Conservation (phyloP, 768 basidiomycete genomes). For the Termitomyces sp. region DNA sequence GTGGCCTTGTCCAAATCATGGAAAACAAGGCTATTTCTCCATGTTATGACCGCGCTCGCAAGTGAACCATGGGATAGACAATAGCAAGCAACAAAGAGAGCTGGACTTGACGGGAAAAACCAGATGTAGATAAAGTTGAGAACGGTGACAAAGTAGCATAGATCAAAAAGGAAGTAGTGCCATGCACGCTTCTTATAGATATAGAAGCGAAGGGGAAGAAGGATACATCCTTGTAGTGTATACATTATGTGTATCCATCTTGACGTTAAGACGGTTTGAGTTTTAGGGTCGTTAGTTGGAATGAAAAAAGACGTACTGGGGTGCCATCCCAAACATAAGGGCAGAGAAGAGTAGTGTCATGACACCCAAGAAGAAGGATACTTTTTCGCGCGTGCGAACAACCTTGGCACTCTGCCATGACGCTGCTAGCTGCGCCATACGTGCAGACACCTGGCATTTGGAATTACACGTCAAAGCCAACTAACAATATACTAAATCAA, state of each 20-base stretch:
- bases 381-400: constrained; percentile 74
- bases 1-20: constrained; percentile 97
- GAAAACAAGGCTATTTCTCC: constrained; percentile 98
- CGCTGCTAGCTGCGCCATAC: constrained; percentile 68
- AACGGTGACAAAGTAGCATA: constrained; percentile 91
- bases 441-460: constrained; percentile 58
- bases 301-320: constrained; percentile 53
- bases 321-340: constrained; percentile 82
- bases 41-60: constrained; percentile 93
- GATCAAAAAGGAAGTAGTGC: constrained; percentile 92
- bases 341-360: constrained; percentile 83
- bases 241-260: constrained; percentile 90
- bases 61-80: constrained; percentile 87
- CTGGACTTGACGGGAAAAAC: constrained; percentile 71
- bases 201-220: constrained; percentile 80
- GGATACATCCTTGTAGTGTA: constrained; percentile 68
- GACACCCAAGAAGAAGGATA: constrained; percentile 92
- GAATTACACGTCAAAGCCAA: constrained; percentile 3
- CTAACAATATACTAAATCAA: neutral
- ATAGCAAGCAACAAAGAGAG: constrained; percentile 88
- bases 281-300: constrained; percentile 2
- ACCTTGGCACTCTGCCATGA: constrained; percentile 95
- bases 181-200: constrained; percentile 88
- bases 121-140: constrained; percentile 91
- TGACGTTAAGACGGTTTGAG: constrained; percentile 11